A percentile compares a stretch with the other conserved stretches of the same genome.
Evolutionary conservation across 2,329 filamentous ascomycete genomes (phyloP).

Genomic region (Penicillium sp.): DNA sequence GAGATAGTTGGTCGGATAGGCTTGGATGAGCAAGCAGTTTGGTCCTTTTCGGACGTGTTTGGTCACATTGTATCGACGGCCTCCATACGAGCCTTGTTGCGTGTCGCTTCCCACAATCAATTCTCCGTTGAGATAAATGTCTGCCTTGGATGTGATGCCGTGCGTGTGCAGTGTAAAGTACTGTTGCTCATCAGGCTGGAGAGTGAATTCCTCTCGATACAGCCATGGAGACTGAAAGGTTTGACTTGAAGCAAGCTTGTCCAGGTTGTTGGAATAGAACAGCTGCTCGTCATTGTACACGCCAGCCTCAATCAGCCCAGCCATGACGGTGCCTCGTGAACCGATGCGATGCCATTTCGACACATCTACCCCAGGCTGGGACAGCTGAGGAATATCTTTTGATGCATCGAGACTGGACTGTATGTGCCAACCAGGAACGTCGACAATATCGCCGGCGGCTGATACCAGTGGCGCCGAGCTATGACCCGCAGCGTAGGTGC

Average conservation of each 20-base stretch:
- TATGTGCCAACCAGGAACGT: slow-evolving; percentile 45
- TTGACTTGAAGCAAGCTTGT: slow-evolving; percentile 37
- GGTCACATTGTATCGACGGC: slow-evolving; percentile 52
- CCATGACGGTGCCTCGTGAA: slow-evolving; percentile 52
- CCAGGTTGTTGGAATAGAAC: slow-evolving; percentile 52
- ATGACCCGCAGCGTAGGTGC: not conserved
- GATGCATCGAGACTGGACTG: slow-evolving; percentile 40
- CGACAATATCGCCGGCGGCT: slow-evolving; percentile 19
- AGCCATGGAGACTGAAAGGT: slow-evolving; percentile 54
- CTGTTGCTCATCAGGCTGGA: slow-evolving; percentile 30
- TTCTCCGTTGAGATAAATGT: slow-evolving; percentile 55
- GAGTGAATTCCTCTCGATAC: slow-evolving; percentile 50
- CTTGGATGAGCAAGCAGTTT: slow-evolving; percentile 51
- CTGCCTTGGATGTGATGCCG: slow-evolving; percentile 55
- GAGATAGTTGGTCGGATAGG: slow-evolving; percentile 55
- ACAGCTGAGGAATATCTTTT: slow-evolving; percentile 36
- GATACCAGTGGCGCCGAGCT: slow-evolving; percentile 13
- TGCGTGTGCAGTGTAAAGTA: slow-evolving; percentile 53
- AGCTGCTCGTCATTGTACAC: slow-evolving; percentile 50
- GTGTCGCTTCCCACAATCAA: slow-evolving; percentile 44
- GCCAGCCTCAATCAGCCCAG: slow-evolving; percentile 49
- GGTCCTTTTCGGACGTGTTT: slow-evolving; percentile 28
- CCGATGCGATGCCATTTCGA: slow-evolving; percentile 49
- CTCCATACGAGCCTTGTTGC: slow-evolving; percentile 54
- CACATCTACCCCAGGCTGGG: slow-evolving; percentile 41